Conservation (phyloP, 1,284 basidiomycete species). For the Athelia sp. region DNA sequence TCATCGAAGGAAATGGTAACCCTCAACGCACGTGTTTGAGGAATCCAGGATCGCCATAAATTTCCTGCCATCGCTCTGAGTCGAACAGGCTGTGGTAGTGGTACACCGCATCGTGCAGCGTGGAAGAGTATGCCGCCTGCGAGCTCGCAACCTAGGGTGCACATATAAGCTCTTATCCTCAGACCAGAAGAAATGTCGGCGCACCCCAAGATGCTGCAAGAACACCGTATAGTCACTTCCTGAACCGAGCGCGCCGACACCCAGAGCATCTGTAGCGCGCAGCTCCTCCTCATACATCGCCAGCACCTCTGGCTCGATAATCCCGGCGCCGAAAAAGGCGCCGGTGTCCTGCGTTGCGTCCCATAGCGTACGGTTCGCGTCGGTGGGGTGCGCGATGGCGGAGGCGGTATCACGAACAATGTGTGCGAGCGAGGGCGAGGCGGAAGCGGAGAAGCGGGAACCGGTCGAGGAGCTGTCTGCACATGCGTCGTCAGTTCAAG, state of each 20-base stretch:
- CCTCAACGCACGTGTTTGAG: slow-evolving; percentile 47
- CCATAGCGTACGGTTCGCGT: slow-evolving; percentile 37
- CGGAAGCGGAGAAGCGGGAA: slow-evolving; percentile 48
- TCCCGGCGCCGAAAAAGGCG: slow-evolving; percentile 28
- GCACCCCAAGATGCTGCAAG: slow-evolving; percentile 42
- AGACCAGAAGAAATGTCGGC: background rate
- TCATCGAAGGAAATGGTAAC: too few relatives aligned
- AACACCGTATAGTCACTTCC: slow-evolving; percentile 79
- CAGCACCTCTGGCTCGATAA: slow-evolving; percentile 23
- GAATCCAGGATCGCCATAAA: slow-evolving; percentile 73
- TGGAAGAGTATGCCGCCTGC: slow-evolving; percentile 45
- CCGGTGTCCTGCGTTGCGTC: slow-evolving; percentile 43
- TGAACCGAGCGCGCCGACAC: slow-evolving; percentile 41
- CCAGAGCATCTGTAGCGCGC: slow-evolving; percentile 19
- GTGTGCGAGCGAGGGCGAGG: slow-evolving; percentile 76
- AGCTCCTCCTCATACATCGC: slow-evolving; percentile 18
- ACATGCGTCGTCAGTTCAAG: too few relatives aligned
- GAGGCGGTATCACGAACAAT: slow-evolving; percentile 66
- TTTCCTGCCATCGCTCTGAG: slow-evolving; percentile 64
- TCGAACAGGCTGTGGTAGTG: slow-evolving; percentile 81
- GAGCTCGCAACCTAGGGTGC: slow-evolving; percentile 41
- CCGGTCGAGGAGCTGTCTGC: slow-evolving; percentile 35
- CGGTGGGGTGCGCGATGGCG: slow-evolving; percentile 63
- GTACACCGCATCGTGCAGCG: slow-evolving; percentile 57
- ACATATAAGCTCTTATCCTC: background rate